These are phyloP conservation scores for Aureoboletus auriporus DNA, from an alignment of 768 basidiomycete species.

Conservation along the genomic window DNA sequence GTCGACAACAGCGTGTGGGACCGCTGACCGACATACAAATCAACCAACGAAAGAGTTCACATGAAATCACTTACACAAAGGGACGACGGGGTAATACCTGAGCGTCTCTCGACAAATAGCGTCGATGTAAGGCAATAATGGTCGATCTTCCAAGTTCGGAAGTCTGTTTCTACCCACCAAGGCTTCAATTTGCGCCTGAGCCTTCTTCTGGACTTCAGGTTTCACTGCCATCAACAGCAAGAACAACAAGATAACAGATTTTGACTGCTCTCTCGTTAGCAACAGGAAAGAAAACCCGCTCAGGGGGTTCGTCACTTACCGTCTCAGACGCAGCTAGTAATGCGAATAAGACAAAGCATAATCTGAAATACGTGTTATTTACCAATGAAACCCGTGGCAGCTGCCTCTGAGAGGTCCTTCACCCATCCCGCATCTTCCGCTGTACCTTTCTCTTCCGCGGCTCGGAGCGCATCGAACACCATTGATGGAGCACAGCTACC, in stretches of 20 bases:
- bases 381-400: slow-evolving; percentile 22
- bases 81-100: slow-evolving; percentile 11
- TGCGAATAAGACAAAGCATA: not conserved
- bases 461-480: slow-evolving; percentile 17
- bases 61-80: slow-evolving; percentile 10
- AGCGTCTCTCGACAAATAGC: slow-evolving; percentile 18
- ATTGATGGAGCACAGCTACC: slow-evolving; percentile 12
- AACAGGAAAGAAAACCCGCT: not conserved
- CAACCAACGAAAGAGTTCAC: not conserved
- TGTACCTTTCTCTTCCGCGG: slow-evolving; percentile 5
- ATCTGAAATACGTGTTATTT: not conserved
- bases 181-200: slow-evolving; percentile 21
- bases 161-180: slow-evolving; percentile 11
- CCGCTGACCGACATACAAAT: slow-evolving; percentile 8
- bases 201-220: slow-evolving; percentile 16
- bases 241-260: slow-evolving; percentile 21
- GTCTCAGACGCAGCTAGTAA: slow-evolving; percentile 19
- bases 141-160: slow-evolving; percentile 14
- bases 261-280: slow-evolving; percentile 13
- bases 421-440: slow-evolving; percentile 1
- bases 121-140: slow-evolving; percentile 18
- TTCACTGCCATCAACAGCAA: slow-evolving; percentile 16
- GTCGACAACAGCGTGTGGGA: slow-evolving; percentile 31
- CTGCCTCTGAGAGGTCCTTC: slow-evolving; percentile 17
- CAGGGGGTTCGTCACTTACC: slow-evolving; percentile 2